phyloP scores from a whole-genome alignment of 1,284 basidiomycete species.

The Sporisorium exsertum region DNA sequence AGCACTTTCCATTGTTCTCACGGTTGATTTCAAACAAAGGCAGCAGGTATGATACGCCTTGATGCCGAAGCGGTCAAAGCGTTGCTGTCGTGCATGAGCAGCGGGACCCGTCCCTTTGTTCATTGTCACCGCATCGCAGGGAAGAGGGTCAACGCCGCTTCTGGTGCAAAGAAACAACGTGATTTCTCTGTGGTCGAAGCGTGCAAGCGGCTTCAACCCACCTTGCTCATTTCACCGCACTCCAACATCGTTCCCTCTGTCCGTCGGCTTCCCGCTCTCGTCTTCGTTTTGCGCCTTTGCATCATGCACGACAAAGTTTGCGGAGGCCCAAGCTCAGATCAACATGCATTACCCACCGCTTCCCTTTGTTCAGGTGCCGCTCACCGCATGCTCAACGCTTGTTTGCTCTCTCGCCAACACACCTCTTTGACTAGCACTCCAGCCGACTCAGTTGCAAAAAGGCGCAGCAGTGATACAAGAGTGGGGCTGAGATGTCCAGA shows the following conservation, averaged over 20 bases:
- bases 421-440: no score
- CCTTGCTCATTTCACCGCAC: conserved; percentile 11
- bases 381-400: not conserved
- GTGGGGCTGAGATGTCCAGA: conserved; percentile 15
- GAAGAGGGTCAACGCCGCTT: no score
- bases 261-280: not conserved
- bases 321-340: conserved; percentile 1
- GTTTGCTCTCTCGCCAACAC: not conserved
- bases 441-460: not conserved
- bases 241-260: conserved; percentile 9
- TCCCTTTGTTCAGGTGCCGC: conserved; percentile 10
- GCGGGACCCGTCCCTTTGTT: conserved; percentile 1
- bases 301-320: conserved; percentile 5
- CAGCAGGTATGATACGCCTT: not conserved
- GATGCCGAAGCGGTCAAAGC: conserved; percentile 9
- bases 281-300: not conserved
- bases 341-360: not conserved
- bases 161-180: no score
- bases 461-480: not conserved
- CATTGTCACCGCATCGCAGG: no score
- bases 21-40: conserved; percentile 5
- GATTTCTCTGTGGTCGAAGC: not conserved
- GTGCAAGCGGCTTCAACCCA: conserved; percentile 2
- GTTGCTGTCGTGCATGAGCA: conserved; percentile 3
- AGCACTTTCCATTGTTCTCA: not conserved